Conservation (phyloP, 257 asterid species). For the Primulina eburnea region DNA sequence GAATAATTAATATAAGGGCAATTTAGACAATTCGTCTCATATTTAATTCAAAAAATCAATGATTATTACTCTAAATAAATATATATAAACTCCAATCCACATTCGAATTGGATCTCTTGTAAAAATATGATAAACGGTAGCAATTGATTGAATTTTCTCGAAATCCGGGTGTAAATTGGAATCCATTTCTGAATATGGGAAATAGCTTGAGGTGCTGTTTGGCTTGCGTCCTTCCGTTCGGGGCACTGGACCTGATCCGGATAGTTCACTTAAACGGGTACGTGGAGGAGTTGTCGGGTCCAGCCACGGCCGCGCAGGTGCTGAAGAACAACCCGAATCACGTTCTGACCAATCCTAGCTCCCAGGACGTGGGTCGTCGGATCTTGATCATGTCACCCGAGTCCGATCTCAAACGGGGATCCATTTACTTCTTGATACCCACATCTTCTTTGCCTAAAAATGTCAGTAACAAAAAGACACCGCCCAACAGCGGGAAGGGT, state of each 20-base stretch:
- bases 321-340: conserved; percentile 69
- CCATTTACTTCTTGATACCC: conserved; percentile 89
- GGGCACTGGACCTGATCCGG: conserved; percentile 95
- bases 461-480: conserved; percentile 36
- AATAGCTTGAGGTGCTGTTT: conserved; percentile 92
- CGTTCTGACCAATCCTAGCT: conserved; percentile 60
- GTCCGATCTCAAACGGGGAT: conserved; percentile 87
- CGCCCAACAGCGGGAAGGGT: background rate
- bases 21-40: background rate
- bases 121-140: background rate
- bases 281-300: conserved; percentile 74
- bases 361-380: conserved; percentile 55
- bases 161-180: background rate
- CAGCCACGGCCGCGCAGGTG: conserved; percentile 68
- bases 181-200: conserved; percentile 47
- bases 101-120: background rate
- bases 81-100: background rate
- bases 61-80: background rate
- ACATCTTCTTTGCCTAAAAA: conserved; percentile 51
- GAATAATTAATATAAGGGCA: background rate
- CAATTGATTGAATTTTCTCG: too few species aligned
- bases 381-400: conserved; percentile 65
- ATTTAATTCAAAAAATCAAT: background rate
- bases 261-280: conserved; percentile 76
- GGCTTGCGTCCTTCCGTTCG: conserved; percentile 96